Evolutionary conservation across 2,329 filamentous ascomycete genomes (phyloP).

Genomic region (Teratosphaeria viscida): DNA sequence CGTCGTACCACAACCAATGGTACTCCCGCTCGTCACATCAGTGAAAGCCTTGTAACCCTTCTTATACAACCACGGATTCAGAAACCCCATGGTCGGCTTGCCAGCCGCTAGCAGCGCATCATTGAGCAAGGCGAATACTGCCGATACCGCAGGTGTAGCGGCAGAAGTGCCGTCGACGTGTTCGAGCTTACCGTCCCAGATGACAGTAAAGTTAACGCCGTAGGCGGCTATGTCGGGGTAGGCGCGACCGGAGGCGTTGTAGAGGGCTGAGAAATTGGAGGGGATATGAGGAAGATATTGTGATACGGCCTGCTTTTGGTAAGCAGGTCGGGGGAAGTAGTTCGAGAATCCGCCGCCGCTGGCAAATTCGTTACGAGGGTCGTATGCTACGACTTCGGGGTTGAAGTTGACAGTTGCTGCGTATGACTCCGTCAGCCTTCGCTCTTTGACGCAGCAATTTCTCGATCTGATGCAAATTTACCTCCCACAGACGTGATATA

Average conservation of each 20-base stretch:
- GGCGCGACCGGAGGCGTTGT: conserved; percentile 33
- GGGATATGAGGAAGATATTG: conserved; percentile 32
- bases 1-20: conserved; percentile 16
- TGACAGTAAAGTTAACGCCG: conserved; percentile 39
- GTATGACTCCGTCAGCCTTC: conserved; percentile 22
- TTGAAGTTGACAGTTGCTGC: conserved; percentile 31
- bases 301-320: conserved; percentile 32
- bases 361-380: conserved; percentile 28
- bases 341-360: conserved; percentile 36
- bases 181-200: conserved; percentile 13
- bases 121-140: conserved; percentile 47
- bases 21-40: conserved; percentile 34
- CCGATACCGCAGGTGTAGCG: neutral
- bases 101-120: conserved; percentile 46
- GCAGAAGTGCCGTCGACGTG: neutral
- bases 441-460: neutral
- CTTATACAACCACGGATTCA: conserved; percentile 51
- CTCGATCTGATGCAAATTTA: conserved; percentile 24
- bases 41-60: conserved; percentile 38
- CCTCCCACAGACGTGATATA: conserved; percentile 40
- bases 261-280: conserved; percentile 29
- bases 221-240: conserved; percentile 40
- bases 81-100: conserved; percentile 44
- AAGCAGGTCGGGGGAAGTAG: conserved; percentile 31
- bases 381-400: conserved; percentile 23